These are phyloP conservation scores for Blastobotrys apis DNA, from an alignment of 1,139 yeast genomes.

Conservation along the genomic window DNA sequence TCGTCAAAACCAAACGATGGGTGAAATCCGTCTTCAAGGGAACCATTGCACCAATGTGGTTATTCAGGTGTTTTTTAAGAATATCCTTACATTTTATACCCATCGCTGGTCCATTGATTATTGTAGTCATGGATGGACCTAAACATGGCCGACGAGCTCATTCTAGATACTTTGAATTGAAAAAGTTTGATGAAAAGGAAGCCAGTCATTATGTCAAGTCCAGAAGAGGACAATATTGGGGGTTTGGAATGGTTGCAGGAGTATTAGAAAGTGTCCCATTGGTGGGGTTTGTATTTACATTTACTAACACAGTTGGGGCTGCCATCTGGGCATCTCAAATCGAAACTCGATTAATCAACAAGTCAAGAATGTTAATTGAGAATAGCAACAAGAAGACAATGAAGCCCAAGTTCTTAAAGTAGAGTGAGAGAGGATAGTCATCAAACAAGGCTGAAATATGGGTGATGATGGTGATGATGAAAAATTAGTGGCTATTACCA, in stretches of 20 bases:
- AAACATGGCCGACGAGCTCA: slow-evolving; percentile 55
- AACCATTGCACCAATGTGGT: slow-evolving; percentile 36
- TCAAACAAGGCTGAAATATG: neutral
- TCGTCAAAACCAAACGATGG: slow-evolving; percentile 23
- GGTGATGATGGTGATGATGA: slow-evolving; percentile 3
- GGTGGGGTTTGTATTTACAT: slow-evolving; percentile 55
- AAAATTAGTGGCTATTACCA: no score
- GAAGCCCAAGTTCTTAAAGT: no score
- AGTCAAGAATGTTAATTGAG: slow-evolving; percentile 3
- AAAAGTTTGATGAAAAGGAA: slow-evolving; percentile 48
- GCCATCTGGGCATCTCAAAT: slow-evolving; percentile 58
- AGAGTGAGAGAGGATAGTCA: no score
- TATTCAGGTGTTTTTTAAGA: slow-evolving; percentile 33
- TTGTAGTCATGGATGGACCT: slow-evolving; percentile 54
- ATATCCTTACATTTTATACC: slow-evolving; percentile 52
- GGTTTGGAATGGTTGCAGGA: slow-evolving; percentile 58
- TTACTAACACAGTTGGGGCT: slow-evolving; percentile 66
- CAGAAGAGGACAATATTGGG: slow-evolving; percentile 36
- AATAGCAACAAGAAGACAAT: neutral
- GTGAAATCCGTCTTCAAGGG: slow-evolving; percentile 31
- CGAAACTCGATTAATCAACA: slow-evolving; percentile 21
- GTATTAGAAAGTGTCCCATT: slow-evolving; percentile 59
- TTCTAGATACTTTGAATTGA: slow-evolving; percentile 55
- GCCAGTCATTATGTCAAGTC: slow-evolving; percentile 30
- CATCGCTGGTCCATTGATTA: slow-evolving; percentile 54